Conservation (phyloP, 306 rosid genomes). For the Comarum palustre region DNA sequence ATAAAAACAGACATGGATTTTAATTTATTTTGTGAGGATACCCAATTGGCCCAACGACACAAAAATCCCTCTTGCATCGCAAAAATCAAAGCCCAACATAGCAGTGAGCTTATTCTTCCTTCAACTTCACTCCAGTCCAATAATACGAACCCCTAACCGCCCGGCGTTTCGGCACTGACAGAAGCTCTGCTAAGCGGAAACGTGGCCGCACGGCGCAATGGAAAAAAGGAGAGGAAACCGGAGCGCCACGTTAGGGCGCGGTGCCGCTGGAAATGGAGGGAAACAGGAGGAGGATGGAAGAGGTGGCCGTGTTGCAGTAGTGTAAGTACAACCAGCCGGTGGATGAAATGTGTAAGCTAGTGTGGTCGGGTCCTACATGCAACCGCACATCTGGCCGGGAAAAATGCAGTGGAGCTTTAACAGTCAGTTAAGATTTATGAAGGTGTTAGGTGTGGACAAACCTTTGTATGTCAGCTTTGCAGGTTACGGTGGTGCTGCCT, state of each 20-base stretch:
- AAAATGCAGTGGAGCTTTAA: background rate
- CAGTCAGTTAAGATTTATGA: background rate
- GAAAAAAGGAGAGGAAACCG: background rate
- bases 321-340: background rate
- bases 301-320: background rate
- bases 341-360: constrained; percentile 23
- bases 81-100: background rate
- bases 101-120: background rate
- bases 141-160: background rate
- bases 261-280: constrained; percentile 7
- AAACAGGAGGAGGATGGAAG: constrained; percentile 5
- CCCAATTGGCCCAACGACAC: background rate
- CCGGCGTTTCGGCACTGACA: constrained; percentile 8
- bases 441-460: background rate
- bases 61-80: background rate
- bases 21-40: no score
- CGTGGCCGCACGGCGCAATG: background rate
- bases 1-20: no score
- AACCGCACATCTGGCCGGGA: constrained; percentile 42
- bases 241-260: background rate
- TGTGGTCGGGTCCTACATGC: constrained; percentile 27
- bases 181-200: background rate
- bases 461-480: background rate
- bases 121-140: no score
- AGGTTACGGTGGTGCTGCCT: background rate